Evolutionary conservation across 345 rosid species (phyloP).

Genomic region (Syzygium grande): DNA sequence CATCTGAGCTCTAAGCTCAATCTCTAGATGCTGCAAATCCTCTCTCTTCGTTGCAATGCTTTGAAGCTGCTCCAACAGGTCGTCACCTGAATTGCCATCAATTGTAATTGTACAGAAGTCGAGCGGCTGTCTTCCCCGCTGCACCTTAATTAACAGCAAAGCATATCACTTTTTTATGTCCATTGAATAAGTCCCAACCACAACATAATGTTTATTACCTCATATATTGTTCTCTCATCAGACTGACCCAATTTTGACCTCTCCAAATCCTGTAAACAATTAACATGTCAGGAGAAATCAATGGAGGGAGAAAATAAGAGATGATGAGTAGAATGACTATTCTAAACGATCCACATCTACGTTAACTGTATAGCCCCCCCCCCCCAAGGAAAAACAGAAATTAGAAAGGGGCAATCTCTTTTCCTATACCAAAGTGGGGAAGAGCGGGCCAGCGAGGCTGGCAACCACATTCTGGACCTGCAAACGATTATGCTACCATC

Average conservation of each 20-base stretch:
- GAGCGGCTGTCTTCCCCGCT: slow-evolving; percentile 73
- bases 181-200: not conserved
- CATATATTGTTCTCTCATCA: slow-evolving; percentile 77
- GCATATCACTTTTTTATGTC: slow-evolving; percentile 4
- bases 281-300: not conserved
- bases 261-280: slow-evolving; percentile 44
- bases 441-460: not conserved
- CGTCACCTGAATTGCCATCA: slow-evolving; percentile 42
- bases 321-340: not conserved
- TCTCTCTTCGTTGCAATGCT: slow-evolving; percentile 54
- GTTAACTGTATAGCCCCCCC: not conserved
- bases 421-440: not conserved
- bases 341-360: not conserved
- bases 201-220: slow-evolving; percentile 36
- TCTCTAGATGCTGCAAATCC: slow-evolving; percentile 68
- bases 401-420: not conserved
- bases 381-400: not conserved
- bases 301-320: not conserved
- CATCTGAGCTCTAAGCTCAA: slow-evolving; percentile 70
- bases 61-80: slow-evolving; percentile 57
- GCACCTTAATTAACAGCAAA: slow-evolving; percentile 38
- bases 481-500: not conserved
- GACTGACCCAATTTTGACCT: slow-evolving; percentile 51
- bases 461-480: not conserved
- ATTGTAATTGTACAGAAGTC: slow-evolving; percentile 49